These are phyloP conservation scores for Xylariaceae sp. DNA, from an alignment of 2,329 filamentous ascomycete genomes.

Conservation along the genomic window DNA sequence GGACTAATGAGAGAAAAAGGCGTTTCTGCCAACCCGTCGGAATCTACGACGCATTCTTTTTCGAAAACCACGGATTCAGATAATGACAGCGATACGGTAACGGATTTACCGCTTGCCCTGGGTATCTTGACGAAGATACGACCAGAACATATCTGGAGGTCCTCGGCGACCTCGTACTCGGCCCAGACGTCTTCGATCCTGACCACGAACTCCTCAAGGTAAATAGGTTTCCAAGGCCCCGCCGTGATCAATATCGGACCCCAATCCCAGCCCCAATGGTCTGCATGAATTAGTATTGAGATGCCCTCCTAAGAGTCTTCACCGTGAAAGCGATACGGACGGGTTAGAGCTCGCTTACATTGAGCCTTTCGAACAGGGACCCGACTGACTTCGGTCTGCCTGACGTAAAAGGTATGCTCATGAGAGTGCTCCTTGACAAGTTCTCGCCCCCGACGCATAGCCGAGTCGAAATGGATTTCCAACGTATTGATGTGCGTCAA, in stretches of 20 bases:
- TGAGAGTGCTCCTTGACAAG: slow-evolving; percentile 46
- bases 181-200: slow-evolving; percentile 54
- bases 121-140: slow-evolving; percentile 35
- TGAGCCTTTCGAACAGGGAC: slow-evolving; percentile 59
- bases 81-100: slow-evolving; percentile 28
- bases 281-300: slow-evolving; percentile 1
- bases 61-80: slow-evolving; percentile 19
- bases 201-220: slow-evolving; percentile 56
- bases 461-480: slow-evolving; percentile 53
- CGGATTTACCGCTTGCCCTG: slow-evolving; percentile 26
- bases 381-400: slow-evolving; percentile 40
- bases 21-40: slow-evolving; percentile 19
- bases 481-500: slow-evolving; percentile 42
- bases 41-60: slow-evolving; percentile 16
- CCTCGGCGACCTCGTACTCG: slow-evolving; percentile 32
- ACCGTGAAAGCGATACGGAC: background rate
- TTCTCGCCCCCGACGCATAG: slow-evolving; percentile 46
- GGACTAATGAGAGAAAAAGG: slow-evolving; percentile 39
- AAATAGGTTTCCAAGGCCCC: slow-evolving; percentile 62
- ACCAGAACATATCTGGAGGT: slow-evolving; percentile 36
- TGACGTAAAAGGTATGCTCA: slow-evolving; percentile 51
- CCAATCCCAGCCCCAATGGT: slow-evolving; percentile 64
- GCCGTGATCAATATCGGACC: slow-evolving; percentile 57
- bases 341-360: slow-evolving; percentile 29
- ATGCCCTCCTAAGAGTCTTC: background rate